These are phyloP conservation scores for Trypanosoma caninum DNA, from an alignment of 208 protist genomes.

Conservation along the genomic window DNA sequence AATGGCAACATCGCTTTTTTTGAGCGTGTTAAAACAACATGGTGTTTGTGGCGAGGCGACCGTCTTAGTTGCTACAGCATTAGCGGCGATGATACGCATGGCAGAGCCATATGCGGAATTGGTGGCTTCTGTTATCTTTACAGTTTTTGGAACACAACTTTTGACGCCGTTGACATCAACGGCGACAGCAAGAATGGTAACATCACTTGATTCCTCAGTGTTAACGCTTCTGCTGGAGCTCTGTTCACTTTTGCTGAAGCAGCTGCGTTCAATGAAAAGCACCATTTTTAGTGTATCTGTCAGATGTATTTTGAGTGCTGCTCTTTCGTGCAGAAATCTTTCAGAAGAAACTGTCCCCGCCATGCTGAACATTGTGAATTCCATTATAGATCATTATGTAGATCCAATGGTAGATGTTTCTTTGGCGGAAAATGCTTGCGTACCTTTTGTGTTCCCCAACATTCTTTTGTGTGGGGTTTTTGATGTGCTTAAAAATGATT, in stretches of 20 bases:
- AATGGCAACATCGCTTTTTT: slow-evolving; percentile 54
- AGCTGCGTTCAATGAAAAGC: background rate
- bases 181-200: too few species aligned
- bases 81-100: slow-evolving; percentile 29
- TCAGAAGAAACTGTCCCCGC: background rate
- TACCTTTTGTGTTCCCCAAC: background rate
- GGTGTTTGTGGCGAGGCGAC: slow-evolving; percentile 24
- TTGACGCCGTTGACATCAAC: slow-evolving; percentile 3
- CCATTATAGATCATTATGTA: background rate
- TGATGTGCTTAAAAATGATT: background rate
- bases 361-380: background rate
- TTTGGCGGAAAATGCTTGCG: too few species aligned
- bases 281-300: background rate
- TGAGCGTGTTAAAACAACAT: slow-evolving; percentile 31
- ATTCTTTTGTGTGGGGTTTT: background rate
- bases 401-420: background rate
- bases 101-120: slow-evolving; percentile 4
- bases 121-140: slow-evolving; percentile 17
- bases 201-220: slow-evolving; percentile 20
- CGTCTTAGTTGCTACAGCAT: slow-evolving; percentile 16
- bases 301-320: background rate
- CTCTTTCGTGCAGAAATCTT: background rate
- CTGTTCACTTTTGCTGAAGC: slow-evolving; percentile 8
- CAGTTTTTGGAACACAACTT: slow-evolving; percentile 21
- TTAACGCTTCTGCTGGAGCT: slow-evolving; percentile 30